These are phyloP conservation scores for Cladophialophora carrionii DNA, from an alignment of 2,329 filamentous ascomycete species.

Conservation along the genomic window DNA sequence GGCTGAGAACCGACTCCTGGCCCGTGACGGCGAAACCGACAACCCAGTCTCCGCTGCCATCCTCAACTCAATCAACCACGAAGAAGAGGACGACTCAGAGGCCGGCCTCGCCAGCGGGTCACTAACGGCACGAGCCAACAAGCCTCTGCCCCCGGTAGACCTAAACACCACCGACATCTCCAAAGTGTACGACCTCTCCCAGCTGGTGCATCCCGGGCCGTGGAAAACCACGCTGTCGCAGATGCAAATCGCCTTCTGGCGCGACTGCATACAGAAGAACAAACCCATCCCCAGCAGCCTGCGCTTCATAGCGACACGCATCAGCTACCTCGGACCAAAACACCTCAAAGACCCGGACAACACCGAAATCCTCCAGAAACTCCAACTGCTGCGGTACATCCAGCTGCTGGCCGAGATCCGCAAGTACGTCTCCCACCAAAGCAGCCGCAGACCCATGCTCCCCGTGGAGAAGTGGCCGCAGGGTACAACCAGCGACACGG, in stretches of 20 bases:
- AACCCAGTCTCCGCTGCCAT: conserved; percentile 50
- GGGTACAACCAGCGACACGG: conserved; percentile 26
- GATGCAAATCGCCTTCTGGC: conserved; percentile 52
- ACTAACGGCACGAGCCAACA: conserved; percentile 49
- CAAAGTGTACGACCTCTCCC: conserved; percentile 52
- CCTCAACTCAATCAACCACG: conserved; percentile 47
- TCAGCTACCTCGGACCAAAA: conserved; percentile 46
- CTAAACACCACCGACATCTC: conserved; percentile 49
- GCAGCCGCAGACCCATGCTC: conserved; percentile 42
- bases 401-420: conserved; percentile 50
- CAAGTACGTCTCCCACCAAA: conserved; percentile 45
- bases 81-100: conserved; percentile 27
- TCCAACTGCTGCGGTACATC: conserved; percentile 52
- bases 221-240: conserved; percentile 48
- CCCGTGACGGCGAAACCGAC: conserved; percentile 45
- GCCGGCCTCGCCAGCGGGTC: conserved; percentile 34
- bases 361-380: conserved; percentile 30
- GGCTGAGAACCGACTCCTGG: conserved; percentile 54
- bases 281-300: conserved; percentile 46
- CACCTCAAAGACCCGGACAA: conserved; percentile 43
- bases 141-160: conserved; percentile 52
- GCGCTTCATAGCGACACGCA: conserved; percentile 51
- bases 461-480: conserved; percentile 34
- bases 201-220: conserved; percentile 47
- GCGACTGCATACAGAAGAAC: conserved; percentile 44